These are phyloP conservation scores for Candida smagusa DNA, from an alignment of 1,139 yeast species.

Conservation along the genomic window DNA sequence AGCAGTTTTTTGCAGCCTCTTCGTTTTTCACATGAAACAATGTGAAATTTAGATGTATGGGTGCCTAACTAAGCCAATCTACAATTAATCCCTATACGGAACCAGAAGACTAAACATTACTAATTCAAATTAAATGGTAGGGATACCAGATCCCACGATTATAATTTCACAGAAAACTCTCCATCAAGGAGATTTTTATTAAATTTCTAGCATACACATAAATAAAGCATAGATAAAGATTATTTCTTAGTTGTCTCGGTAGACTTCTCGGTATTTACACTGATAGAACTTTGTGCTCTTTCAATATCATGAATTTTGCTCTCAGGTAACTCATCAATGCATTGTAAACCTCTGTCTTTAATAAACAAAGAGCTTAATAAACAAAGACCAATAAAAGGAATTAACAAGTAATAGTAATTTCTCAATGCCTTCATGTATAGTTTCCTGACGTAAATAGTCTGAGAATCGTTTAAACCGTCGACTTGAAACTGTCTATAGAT, in stretches of 20 bases:
- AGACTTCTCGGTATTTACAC: neutral
- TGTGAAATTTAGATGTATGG: no score
- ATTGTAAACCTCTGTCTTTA: conserved; percentile 40
- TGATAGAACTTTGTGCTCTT: conserved; percentile 9
- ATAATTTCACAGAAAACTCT: no score
- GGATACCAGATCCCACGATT: no score
- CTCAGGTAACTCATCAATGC: conserved; percentile 33
- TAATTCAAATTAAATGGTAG: no score
- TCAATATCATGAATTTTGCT: conserved; percentile 8
- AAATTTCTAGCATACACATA: neutral
- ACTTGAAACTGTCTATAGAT: conserved; percentile 21
- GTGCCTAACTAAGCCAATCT: no score
- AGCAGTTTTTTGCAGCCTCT: no score
- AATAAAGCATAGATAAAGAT: neutral
- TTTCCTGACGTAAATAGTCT: conserved; percentile 22
- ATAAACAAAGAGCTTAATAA: conserved; percentile 33
- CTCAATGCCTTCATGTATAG: conserved; percentile 38
- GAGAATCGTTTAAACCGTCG: conserved; percentile 11
- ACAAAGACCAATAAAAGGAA: conserved; percentile 44
- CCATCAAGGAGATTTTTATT: no score
- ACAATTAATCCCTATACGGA: no score
- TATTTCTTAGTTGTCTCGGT: neutral
- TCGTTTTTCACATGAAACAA: no score
- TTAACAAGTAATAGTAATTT: conserved; percentile 37
- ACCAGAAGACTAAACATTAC: no score